Evolutionary conservation across 257 asterid species (phyloP), one percentile per base, ranked within the genome.

Genomic region (Osmanthus fragrans): DNA sequence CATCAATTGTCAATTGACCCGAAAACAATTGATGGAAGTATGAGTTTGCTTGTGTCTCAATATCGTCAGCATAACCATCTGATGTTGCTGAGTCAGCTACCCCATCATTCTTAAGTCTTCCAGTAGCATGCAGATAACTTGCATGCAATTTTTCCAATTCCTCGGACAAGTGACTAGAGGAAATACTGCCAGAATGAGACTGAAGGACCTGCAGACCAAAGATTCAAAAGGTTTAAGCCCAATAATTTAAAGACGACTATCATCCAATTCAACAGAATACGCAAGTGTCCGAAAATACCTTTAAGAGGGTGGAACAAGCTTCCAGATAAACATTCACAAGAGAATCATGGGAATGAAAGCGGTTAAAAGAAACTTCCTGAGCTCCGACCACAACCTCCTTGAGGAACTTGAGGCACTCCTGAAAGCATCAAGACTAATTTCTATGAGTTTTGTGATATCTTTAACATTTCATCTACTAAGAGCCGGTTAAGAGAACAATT

Each of bases 11-110:
- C 83, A 90, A 90, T 82, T 89, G 88, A 82, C 93, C 90, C 80
- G 96, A 88, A 86, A 96, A 96, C 96, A 96, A 89, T 87, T 90
- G 91, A 75, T 96, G 98, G 87, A 93, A 96, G 81, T 92, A 92
- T 27, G 85, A 80, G 82, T 93, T 93, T 30, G 97, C 93, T 87
- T 93, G 97, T 56, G 86, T 70, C 86, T 96, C 99, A 80, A 96
- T 80, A 67, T 89, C 98, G 15, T 82, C 97, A 76, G 92, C 89
- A 81, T 84, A 86, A 75, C 81, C 88, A 80, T 92, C 98, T 70
- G 92, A 47, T 54, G 87, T 73, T 71, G 86, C 65, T 39, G 94
- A 37, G 27, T 91, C 97, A 72, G 91, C 81, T 77, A 82, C 89
- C 29, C 85, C 89, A 5, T 86, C 89, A 83, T 79, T 90, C 82